These are phyloP conservation scores for Neonothopanus nambi DNA, from an alignment of 1,284 basidiomycete species.

Conservation along the genomic window DNA sequence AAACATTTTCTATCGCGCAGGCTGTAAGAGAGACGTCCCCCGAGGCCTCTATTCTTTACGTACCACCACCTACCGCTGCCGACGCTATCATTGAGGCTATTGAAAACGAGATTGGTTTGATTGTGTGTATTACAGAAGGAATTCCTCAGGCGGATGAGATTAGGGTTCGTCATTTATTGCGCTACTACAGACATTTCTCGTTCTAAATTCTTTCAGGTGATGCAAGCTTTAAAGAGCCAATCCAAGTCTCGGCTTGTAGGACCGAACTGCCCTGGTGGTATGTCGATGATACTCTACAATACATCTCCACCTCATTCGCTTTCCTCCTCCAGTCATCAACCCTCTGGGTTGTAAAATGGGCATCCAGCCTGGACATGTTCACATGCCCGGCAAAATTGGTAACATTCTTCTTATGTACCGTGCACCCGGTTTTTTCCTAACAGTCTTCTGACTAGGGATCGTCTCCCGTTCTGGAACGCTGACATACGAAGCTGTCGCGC, in stretches of 20 bases:
- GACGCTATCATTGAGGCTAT: conserved; percentile 98
- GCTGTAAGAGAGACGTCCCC: conserved; percentile 84
- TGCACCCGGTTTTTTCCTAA: conserved; percentile 1
- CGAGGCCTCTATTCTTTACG: conserved; percentile 94
- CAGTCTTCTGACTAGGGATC: conserved; percentile 61
- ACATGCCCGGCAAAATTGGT: conserved; percentile 94
- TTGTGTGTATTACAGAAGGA: conserved; percentile 97
- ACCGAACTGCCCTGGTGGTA: conserved; percentile 92
- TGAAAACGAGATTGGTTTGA: conserved; percentile 94
- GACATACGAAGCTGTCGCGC: conserved; percentile 90
- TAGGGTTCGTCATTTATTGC: conserved; percentile 48
- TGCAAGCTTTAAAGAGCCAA: conserved; percentile 93
- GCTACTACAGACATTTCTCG: neutral
- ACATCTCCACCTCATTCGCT: neutral
- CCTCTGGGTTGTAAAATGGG: conserved; percentile 99
- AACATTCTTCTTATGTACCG: neutral
- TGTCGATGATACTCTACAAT: conserved; percentile 9
- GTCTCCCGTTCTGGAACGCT: conserved; percentile 96
- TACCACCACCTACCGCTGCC: conserved; percentile 90
- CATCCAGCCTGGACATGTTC: conserved; percentile 98
- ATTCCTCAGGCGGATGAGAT: conserved; percentile 97
- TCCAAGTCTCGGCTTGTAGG: conserved; percentile 94
- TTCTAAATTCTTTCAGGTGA: conserved; percentile 52
- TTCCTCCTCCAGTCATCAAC: conserved; percentile 71
- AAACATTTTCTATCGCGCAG: conserved; percentile 36